These are phyloP conservation scores for Thelephora ganbajun DNA, from an alignment of 768 basidiomycete species.

Conservation along the genomic window DNA sequence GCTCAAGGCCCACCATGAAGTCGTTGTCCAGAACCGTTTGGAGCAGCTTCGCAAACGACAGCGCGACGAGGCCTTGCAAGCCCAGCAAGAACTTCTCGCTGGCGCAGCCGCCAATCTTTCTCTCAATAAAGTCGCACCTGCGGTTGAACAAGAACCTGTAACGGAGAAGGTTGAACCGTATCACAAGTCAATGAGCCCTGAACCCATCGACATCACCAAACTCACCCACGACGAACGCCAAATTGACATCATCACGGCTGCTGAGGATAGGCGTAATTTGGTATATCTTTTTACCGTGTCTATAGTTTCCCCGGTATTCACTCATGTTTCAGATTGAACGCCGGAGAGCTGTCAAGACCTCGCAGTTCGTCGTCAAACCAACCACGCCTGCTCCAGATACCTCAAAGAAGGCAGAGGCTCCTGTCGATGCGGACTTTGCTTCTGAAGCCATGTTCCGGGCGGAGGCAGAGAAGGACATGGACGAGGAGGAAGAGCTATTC, in stretches of 20 bases:
- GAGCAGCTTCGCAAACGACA: conserved; percentile 94
- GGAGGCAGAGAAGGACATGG: conserved; percentile 84
- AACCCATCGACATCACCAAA: conserved; percentile 55
- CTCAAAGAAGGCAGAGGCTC: conserved; percentile 37
- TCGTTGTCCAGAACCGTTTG: conserved; percentile 89
- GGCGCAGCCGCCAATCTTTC: conserved; percentile 56
- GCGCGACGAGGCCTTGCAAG: conserved; percentile 88
- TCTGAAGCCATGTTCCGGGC: conserved; percentile 86
- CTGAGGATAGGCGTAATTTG: conserved; percentile 47
- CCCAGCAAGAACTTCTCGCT: conserved; percentile 80
- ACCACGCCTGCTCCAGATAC: conserved; percentile 46
- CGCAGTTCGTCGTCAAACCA: conserved; percentile 73
- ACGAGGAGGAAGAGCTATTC: conserved; percentile 93
- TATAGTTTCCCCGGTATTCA: conserved; percentile 5
- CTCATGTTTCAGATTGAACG: conserved; percentile 45
- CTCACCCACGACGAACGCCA: conserved; percentile 69
- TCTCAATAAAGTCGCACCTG: conserved; percentile 27
- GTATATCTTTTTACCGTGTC: conserved; percentile 27
- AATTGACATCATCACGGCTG: conserved; percentile 60
- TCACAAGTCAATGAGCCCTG: conserved; percentile 75
- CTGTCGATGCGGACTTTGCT: conserved; percentile 60
- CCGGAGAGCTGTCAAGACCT: conserved; percentile 69
- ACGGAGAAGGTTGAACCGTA: conserved; percentile 70
- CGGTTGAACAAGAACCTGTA: conserved; percentile 21
- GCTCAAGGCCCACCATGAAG: conserved; percentile 83